Evolutionary conservation across 129 eudicot species (phyloP).

Genomic region (Flaveria robusta): DNA sequence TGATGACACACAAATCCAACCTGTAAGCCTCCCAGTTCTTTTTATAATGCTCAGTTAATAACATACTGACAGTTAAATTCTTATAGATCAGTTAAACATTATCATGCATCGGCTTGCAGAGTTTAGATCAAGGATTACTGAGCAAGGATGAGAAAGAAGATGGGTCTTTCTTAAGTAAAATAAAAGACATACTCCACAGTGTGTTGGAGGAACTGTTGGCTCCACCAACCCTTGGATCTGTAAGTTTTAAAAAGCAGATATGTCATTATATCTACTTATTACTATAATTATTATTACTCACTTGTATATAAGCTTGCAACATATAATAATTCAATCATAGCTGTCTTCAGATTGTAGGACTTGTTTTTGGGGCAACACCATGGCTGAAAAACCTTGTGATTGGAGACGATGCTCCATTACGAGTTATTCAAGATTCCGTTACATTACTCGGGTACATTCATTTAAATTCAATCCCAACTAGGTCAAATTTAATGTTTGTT

Average conservation of each 20-base stretch:
- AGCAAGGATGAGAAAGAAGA: constrained; percentile 29
- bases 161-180: constrained; percentile 33
- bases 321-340: not conserved
- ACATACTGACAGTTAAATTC: not conserved
- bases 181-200: constrained; percentile 40
- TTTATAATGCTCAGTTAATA: not conserved
- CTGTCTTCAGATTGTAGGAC: constrained; percentile 55
- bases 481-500: not conserved
- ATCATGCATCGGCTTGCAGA: constrained; percentile 24
- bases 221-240: constrained; percentile 88
- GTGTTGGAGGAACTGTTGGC: constrained; percentile 65
- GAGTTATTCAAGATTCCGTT: constrained; percentile 68
- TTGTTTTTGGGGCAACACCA: constrained; percentile 60
- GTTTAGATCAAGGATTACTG: constrained; percentile 31
- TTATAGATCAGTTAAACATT: not conserved
- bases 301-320: not conserved
- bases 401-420: constrained; percentile 67
- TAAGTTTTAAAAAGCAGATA: constrained; percentile 33
- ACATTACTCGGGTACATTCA: constrained; percentile 67
- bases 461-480: not conserved
- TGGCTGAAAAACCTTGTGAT: constrained; percentile 65
- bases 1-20: constrained; percentile 35
- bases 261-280: not conserved
- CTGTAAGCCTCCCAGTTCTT: constrained; percentile 28
- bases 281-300: not conserved